A percentile compares a stretch with the other conserved stretches of the same genome.
These are phyloP conservation scores for Zhuliangozyma blackwelliae DNA, from an alignment of 1,139 yeast species.

Conservation along the genomic window DNA sequence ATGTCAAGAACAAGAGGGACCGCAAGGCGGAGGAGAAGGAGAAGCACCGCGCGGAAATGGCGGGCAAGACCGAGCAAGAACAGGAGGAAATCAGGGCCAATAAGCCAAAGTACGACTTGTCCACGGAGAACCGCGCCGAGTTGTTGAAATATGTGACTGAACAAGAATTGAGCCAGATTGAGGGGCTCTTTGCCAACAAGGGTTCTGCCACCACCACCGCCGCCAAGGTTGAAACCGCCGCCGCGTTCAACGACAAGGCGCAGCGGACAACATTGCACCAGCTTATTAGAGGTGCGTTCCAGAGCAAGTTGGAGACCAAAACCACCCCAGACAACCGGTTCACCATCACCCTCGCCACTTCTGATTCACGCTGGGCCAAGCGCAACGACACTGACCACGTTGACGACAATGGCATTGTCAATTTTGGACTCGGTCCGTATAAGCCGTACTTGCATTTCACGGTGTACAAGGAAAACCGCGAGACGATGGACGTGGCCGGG, in stretches of 20 bases:
- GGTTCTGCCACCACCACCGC: conserved; percentile 17
- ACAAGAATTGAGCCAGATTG: conserved; percentile 54
- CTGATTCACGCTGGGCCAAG: conserved; percentile 5
- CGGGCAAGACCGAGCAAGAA: conserved; percentile 34
- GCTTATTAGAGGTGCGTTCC: conserved; percentile 68
- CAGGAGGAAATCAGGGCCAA: conserved; percentile 13
- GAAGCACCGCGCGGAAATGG: conserved; percentile 30
- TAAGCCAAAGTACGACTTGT: conserved; percentile 35
- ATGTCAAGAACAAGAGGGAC: conserved; percentile 49
- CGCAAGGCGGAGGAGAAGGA: conserved; percentile 44
- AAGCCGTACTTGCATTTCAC: conserved; percentile 73
- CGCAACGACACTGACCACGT: conserved; percentile 42
- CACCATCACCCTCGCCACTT: conserved; percentile 47
- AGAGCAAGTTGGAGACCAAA: conserved; percentile 70
- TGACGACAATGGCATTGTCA: conserved; percentile 43
- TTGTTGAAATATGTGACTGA: conserved; percentile 55
- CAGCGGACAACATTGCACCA: conserved; percentile 75
- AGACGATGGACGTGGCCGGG: conserved; percentile 92
- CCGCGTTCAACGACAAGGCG: conserved; percentile 61
- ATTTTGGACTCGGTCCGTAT: conserved; percentile 63
- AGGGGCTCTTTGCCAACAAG: conserved; percentile 36
- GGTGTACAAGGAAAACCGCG: conserved; percentile 90
- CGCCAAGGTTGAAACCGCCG: conserved; percentile 54
- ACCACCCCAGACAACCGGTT: conserved; percentile 70
- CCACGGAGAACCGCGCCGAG: conserved; percentile 40